Evolutionary conservation across 1,139 yeast species (phyloP), one percentile per base, ranked within the genome.

Genomic region (Protomyces macrosporus): DNA sequence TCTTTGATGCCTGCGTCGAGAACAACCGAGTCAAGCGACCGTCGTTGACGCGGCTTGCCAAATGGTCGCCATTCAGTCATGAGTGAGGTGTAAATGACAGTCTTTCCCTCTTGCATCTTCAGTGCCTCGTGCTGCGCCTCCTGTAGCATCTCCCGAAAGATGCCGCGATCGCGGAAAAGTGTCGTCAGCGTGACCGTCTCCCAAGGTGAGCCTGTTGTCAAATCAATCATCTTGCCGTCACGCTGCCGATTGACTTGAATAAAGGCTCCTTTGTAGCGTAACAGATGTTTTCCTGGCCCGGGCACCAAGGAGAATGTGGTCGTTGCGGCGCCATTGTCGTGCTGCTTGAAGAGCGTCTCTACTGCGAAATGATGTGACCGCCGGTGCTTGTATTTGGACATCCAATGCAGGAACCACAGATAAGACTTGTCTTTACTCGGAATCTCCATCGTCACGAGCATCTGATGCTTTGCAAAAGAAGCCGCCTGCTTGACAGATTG

Each of bases 21-120:
- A 48, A 93, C 85, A 14, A 93, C 99, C 12, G 96, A 88, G 4
- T 88, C 93, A 45, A 91, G 76, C 57, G 86, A 78, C 71, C 99
- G 81, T 75, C 93, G 91, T 70, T 86, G 86, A 69, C 97, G 81
- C 1, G 99, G 98, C 72, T 88, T 95, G 1, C 99, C 99, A 77
- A 93, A 93, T 2, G 97, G 96, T 70, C 98, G 81, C 99, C 99
- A 93, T 72, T 93, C 99, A 12, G 97, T 97, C 0, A 98, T 98
- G 88, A 95, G 91, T 1, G 97, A 88, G 1, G 97, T 90, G 75
- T 83, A 93, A 5, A 93, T 78, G 7, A 93, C 98, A 0, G 98
- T 93, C 72, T 90, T 91, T 9, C 98, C 98, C 72, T 90, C 96
- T 66, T 88, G 86, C 48, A 87, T 82, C 72, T 84, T 85, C 73